phyloP scores from a whole-genome alignment of 2,329 filamentous ascomycete genomes.

The Aspergillus sp. region DNA sequence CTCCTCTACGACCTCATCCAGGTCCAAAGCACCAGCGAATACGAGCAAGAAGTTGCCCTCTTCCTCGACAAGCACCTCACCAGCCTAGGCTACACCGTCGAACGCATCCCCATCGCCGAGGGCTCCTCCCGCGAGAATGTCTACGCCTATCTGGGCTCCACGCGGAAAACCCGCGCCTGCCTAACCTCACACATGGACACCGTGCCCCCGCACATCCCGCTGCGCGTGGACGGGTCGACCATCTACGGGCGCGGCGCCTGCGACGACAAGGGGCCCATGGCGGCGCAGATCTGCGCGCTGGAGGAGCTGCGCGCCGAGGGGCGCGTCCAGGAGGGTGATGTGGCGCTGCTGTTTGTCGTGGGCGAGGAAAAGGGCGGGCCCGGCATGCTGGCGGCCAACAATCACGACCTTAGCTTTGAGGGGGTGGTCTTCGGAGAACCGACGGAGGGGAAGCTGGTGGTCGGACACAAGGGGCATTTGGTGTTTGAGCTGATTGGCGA shows the following conservation, averaged over 20 bases:
- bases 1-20: slow-evolving; percentile 36
- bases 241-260: slow-evolving; percentile 69
- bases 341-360: slow-evolving; percentile 63
- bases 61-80: slow-evolving; percentile 34
- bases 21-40: slow-evolving; percentile 38
- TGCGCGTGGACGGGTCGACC: slow-evolving; percentile 47
- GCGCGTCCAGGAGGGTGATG: slow-evolving; percentile 48
- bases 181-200: slow-evolving; percentile 45
- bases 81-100: slow-evolving; percentile 35
- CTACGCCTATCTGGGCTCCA: slow-evolving; percentile 38
- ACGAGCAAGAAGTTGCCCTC: slow-evolving; percentile 35
- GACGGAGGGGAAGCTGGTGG: slow-evolving; percentile 54
- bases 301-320: slow-evolving; percentile 50
- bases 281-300: slow-evolving; percentile 70
- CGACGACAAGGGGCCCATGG: slow-evolving; percentile 63
- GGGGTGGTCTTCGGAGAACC: slow-evolving; percentile 56
- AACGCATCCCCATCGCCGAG: slow-evolving; percentile 34
- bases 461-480: slow-evolving; percentile 53
- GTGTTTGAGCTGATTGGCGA: slow-evolving; percentile 31
- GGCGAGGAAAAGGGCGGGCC: slow-evolving; percentile 56
- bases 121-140: slow-evolving; percentile 37
- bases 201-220: slow-evolving; percentile 71
- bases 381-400: slow-evolving; percentile 55
- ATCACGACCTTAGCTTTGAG: slow-evolving; percentile 43
- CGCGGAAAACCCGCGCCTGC: slow-evolving; percentile 28